phyloP scores from a whole-genome alignment of 768 basidiomycete genomes.

The Suillus brevipes region DNA sequence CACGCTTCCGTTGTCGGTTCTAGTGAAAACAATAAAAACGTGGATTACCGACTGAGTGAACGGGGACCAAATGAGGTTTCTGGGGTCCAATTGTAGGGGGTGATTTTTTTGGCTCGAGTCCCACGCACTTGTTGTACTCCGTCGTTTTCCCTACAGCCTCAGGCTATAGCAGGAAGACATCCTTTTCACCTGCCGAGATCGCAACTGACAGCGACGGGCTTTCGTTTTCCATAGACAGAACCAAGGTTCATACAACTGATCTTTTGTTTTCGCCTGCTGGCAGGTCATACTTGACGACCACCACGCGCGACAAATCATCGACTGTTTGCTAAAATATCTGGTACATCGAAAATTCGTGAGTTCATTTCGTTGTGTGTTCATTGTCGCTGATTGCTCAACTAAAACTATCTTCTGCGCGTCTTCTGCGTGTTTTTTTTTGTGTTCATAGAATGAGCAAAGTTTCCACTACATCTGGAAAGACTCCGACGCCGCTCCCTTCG shows the following conservation, averaged over 20 bases:
- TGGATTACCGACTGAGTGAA: slow-evolving; percentile 17
- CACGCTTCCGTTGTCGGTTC: not conserved
- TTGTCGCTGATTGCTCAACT: slow-evolving; percentile 6
- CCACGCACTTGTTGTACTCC: slow-evolving; percentile 33
- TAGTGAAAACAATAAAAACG: not conserved
- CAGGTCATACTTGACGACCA: slow-evolving; percentile 89
- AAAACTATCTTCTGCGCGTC: not conserved
- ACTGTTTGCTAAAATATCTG: slow-evolving; percentile 49
- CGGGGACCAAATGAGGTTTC: slow-evolving; percentile 16
- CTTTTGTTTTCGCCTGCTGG: slow-evolving; percentile 78
- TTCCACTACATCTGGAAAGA: slow-evolving; percentile 74
- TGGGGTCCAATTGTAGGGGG: slow-evolving; percentile 28
- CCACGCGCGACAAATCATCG: slow-evolving; percentile 60
- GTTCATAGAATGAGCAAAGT: slow-evolving; percentile 87
- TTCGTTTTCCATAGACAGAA: slow-evolving; percentile 40
- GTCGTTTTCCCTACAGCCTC: slow-evolving; percentile 41
- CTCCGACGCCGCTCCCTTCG: slow-evolving; percentile 68
- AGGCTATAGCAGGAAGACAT: slow-evolving; percentile 35
- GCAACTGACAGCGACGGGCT: slow-evolving; percentile 39
- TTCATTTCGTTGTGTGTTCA: slow-evolving; percentile 26
- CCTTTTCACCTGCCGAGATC: slow-evolving; percentile 28
- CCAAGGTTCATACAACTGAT: slow-evolving; percentile 44
- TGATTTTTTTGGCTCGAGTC: slow-evolving; percentile 33
- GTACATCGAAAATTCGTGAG: slow-evolving; percentile 44
- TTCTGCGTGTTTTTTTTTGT: slow-evolving; percentile 6